These are phyloP conservation scores for Metschnikowia peoriensis DNA, from an alignment of 805 yeast species.

Conservation along the genomic window DNA sequence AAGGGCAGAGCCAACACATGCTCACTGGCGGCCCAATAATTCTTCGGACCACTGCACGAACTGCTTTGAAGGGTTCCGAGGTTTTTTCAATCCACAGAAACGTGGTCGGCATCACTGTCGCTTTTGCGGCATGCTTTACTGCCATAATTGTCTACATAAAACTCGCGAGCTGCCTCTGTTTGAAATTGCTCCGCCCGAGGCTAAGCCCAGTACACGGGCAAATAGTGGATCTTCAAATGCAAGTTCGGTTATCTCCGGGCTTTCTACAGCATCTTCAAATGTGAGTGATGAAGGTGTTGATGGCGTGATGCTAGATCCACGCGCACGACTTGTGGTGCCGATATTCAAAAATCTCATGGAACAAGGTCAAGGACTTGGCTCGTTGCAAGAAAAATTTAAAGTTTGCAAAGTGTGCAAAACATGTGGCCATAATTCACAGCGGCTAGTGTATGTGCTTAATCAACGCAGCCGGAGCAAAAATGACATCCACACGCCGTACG, in stretches of 20 bases:
- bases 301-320: conserved; percentile 17
- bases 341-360: conserved; percentile 23
- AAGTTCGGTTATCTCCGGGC: conserved; percentile 2
- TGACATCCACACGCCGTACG: conserved; percentile 20
- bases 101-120: conserved; percentile 20
- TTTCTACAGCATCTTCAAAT: conserved; percentile 1
- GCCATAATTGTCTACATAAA: conserved; percentile 26
- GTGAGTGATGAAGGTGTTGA: conserved; percentile 7
- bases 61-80: conserved; percentile 36
- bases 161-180: conserved; percentile 10
- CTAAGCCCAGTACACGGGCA: conserved; percentile 4
- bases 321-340: conserved; percentile 39
- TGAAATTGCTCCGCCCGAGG: conserved; percentile 11
- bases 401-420: conserved; percentile 19
- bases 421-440: conserved; percentile 18
- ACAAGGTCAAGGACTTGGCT: conserved; percentile 4
- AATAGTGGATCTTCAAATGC: conserved; percentile 12
- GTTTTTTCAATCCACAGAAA: conserved; percentile 26
- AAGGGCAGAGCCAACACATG: conserved; percentile 45
- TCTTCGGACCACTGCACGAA: conserved; percentile 42
- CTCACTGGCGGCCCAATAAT: conserved; percentile 52
- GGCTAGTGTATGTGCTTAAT: conserved; percentile 30
- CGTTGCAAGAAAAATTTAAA: conserved; percentile 14
- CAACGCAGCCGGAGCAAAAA: conserved; percentile 16
- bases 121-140: conserved; percentile 18